Conservation (phyloP, 768 basidiomycete species). For the Flagelloscypha sp. region DNA sequence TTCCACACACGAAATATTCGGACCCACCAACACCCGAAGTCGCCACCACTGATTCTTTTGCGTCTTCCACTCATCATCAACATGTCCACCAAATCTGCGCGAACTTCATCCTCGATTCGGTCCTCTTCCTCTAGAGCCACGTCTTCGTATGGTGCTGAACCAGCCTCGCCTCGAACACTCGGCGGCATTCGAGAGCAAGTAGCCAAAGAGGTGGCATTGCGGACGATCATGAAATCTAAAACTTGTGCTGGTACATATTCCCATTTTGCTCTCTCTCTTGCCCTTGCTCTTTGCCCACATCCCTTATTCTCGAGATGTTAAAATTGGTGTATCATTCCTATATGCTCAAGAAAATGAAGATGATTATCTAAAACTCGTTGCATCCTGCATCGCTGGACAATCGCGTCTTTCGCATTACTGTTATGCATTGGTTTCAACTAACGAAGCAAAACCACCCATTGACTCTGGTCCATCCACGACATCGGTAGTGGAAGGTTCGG, state of each 20-base stretch:
- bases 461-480: too few species aligned
- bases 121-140: too few species aligned
- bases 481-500: too few species aligned
- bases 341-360: conserved; percentile 51
- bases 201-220: conserved; percentile 46
- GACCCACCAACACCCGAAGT: too few species aligned
- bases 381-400: conserved; percentile 34
- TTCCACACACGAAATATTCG: too few species aligned
- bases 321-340: conserved; percentile 52
- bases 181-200: conserved; percentile 55
- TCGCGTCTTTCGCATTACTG: conserved; percentile 37
- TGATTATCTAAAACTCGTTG: conserved; percentile 48
- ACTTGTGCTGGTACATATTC: conserved; percentile 33
- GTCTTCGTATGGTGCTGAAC: too few species aligned
- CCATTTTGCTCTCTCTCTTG: neutral
- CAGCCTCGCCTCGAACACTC: conserved; percentile 46
- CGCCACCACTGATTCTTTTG: too few species aligned
- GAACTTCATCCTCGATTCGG: too few species aligned
- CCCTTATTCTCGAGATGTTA: conserved; percentile 26
- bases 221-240: conserved; percentile 42
- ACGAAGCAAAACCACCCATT: conserved; percentile 24
- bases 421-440: conserved; percentile 47
- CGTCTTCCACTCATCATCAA: too few species aligned
- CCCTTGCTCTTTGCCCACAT: neutral
- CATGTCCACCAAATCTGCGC: too few species aligned